These are phyloP conservation scores for Rhododendron williamsianum DNA, from an alignment of 148 eudicot species.

Conservation along the genomic window DNA sequence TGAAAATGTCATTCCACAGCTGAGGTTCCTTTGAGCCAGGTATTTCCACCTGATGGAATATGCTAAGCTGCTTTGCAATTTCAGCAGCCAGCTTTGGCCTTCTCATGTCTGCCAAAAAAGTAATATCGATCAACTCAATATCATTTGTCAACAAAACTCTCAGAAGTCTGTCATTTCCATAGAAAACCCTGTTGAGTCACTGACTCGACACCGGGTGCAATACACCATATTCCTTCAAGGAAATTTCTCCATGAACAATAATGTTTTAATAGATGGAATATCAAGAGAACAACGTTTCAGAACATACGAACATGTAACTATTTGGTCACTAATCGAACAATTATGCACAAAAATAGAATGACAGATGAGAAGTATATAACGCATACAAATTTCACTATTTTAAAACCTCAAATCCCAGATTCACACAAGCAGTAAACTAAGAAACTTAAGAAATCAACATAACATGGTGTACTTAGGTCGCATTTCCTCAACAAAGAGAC, in stretches of 20 bases:
- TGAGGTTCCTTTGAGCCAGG: constrained; percentile 93
- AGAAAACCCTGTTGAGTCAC: no score
- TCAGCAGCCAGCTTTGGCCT: constrained; percentile 63
- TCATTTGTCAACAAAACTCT: neutral
- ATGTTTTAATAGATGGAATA: neutral
- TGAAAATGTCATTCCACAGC: constrained; percentile 71
- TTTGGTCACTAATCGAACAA: neutral
- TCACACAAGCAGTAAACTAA: neutral
- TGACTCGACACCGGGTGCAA: neutral
- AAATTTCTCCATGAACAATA: neutral
- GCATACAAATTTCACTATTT: neutral
- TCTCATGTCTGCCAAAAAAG: constrained; percentile 65
- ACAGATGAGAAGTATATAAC: neutral
- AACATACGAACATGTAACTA: neutral
- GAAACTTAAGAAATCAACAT: neutral
- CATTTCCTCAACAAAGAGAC: neutral
- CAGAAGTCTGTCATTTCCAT: neutral
- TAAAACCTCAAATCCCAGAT: neutral
- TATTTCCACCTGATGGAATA: constrained; percentile 74
- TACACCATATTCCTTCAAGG: neutral
- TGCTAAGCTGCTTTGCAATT: constrained; percentile 85
- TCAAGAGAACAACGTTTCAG: neutral
- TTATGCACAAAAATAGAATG: neutral
- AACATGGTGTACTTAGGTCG: neutral
- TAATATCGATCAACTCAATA: constrained; percentile 7